Percentiles rank a stretch among this genome's conserved stretches.
Conservation (phyloP, 1,284 basidiomycete genomes). For the Sporisorium graminicola region DNA sequence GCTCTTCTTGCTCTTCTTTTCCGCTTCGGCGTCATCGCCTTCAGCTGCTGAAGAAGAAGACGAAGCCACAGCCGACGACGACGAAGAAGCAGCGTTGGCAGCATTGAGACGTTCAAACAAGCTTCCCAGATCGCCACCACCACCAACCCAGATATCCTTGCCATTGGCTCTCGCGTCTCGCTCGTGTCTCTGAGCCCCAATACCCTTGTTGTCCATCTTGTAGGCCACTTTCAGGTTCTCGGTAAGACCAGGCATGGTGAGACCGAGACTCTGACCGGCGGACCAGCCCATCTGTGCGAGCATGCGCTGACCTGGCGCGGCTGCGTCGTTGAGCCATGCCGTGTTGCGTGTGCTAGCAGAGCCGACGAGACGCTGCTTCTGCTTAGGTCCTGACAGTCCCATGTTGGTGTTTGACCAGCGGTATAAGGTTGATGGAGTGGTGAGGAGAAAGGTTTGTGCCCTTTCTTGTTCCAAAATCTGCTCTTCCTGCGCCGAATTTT, state of each 20-base stretch:
- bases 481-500: neutral
- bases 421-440: neutral
- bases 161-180: conserved; percentile 60
- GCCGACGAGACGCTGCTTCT: conserved; percentile 66
- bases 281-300: conserved; percentile 68
- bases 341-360: conserved; percentile 61
- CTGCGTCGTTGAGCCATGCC: conserved; percentile 63
- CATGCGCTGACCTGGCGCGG: conserved; percentile 67
- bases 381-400: conserved; percentile 64
- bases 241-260: conserved; percentile 55
- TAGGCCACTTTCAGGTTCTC: conserved; percentile 62
- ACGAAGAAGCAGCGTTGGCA: conserved; percentile 49
- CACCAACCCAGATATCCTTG: conserved; percentile 65
- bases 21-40: conserved; percentile 13
- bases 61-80: conserved; percentile 27
- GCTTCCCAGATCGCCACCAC: conserved; percentile 64
- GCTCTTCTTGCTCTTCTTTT: conserved; percentile 34
- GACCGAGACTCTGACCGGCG: conserved; percentile 63
- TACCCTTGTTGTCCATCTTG: conserved; percentile 69
- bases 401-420: conserved; percentile 27
- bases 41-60: conserved; percentile 14
- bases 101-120: conserved; percentile 68
- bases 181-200: conserved; percentile 65
- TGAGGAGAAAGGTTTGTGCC: conserved; percentile 1
- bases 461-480: conserved; percentile 7